Evolutionary conservation across 2,329 filamentous ascomycete genomes (phyloP).

Genomic region (Fusarium hainanense): DNA sequence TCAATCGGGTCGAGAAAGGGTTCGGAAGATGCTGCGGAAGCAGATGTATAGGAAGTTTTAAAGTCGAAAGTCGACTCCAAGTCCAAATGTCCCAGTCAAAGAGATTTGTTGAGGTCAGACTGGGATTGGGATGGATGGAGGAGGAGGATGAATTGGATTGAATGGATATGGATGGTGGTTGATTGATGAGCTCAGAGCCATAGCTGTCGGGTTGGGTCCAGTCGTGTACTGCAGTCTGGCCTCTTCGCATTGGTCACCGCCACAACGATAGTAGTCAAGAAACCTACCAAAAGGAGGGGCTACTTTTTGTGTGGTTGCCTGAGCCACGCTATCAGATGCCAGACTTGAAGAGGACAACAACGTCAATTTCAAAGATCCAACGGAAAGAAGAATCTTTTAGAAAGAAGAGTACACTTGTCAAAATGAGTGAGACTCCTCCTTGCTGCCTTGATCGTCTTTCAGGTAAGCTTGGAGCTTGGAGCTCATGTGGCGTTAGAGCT

Average conservation of each 20-base stretch:
- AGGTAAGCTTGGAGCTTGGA: conserved; percentile 13
- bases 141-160: conserved; percentile 26
- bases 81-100: conserved; percentile 42
- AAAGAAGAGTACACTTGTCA: neutral
- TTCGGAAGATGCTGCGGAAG: conserved; percentile 21
- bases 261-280: conserved; percentile 41
- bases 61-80: conserved; percentile 26
- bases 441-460: neutral
- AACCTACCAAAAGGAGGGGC: conserved; percentile 42
- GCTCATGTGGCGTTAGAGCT: conserved; percentile 26
- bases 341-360: conserved; percentile 28
- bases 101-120: conserved; percentile 30
- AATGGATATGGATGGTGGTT: conserved; percentile 16
- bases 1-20: conserved; percentile 24
- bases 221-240: conserved; percentile 39
- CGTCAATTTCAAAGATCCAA: neutral
- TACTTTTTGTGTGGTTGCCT: conserved; percentile 31
- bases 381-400: conserved; percentile 5
- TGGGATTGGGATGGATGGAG: conserved; percentile 37
- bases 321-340: conserved; percentile 39
- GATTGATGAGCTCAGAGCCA: conserved; percentile 46
- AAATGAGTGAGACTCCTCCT: neutral
- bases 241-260: conserved; percentile 47
- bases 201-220: conserved; percentile 35
- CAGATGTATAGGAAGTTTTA: conserved; percentile 15